Conservation (phyloP, 108 stramenopile species). For the Asterionellopsis glacialis region DNA sequence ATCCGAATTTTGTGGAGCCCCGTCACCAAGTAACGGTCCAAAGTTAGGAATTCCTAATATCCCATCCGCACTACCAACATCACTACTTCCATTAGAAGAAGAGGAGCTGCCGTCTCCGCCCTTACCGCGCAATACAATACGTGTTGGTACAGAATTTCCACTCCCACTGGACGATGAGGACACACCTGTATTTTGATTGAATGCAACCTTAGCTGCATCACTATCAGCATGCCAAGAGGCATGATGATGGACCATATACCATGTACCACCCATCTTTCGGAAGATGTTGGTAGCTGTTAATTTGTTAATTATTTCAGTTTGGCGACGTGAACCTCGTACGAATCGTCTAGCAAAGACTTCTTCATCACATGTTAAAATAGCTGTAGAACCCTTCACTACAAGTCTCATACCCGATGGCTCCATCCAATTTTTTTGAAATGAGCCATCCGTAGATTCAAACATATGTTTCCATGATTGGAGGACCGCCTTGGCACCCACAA, state of each 20-base stretch:
- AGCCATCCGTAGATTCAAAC: conserved; percentile 50
- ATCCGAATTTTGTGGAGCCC: conserved; percentile 3
- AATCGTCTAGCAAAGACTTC: conserved; percentile 63
- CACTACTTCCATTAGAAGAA: not conserved
- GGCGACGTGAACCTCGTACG: conserved; percentile 38
- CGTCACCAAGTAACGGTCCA: conserved; percentile 40
- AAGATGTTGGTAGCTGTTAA: conserved; percentile 78
- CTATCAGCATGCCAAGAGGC: conserved; percentile 80
- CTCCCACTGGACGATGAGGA: conserved; percentile 13
- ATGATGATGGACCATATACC: conserved; percentile 82
- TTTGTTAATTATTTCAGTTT: conserved; percentile 63
- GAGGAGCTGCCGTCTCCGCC: conserved; percentile 2
- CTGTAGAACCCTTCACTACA: conserved; percentile 68
- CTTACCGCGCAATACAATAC: not conserved
- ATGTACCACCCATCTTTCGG: conserved; percentile 67
- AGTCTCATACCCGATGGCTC: conserved; percentile 69
- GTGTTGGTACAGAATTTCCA: not conserved
- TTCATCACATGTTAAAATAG: conserved; percentile 79
- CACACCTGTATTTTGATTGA: conserved; percentile 13
- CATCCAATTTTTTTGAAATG: conserved; percentile 55
- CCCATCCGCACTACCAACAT: conserved; percentile 11
- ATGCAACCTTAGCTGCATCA: conserved; percentile 57
- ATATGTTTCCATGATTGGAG: conserved; percentile 63
- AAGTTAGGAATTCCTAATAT: conserved; percentile 39
- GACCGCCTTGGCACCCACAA: conserved; percentile 60